Percentiles rank a stretch among this genome's conserved stretches.
These are phyloP conservation scores for Pseudocohnilembus persalinus DNA, from an alignment of 169 alveolate species.

Conservation along the genomic window DNA sequence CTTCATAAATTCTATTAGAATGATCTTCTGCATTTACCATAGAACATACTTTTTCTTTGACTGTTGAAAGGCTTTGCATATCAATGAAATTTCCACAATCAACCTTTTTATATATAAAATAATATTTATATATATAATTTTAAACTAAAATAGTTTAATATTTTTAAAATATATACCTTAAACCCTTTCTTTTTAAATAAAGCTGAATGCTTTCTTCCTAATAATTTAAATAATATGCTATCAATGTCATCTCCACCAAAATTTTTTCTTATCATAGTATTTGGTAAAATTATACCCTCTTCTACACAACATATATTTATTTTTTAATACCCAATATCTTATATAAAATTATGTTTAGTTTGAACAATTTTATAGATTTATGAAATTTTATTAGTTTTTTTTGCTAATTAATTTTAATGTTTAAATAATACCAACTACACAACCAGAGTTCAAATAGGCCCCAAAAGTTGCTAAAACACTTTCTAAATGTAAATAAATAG, in stretches of 20 bases:
- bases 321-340: constrained; percentile 67
- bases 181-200: constrained; percentile 34
- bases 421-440: constrained; percentile 49
- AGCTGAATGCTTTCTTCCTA: constrained; percentile 40
- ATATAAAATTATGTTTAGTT: too few species aligned
- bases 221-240: constrained; percentile 45
- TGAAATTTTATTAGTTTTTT: too few species aligned
- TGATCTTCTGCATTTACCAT: constrained; percentile 35
- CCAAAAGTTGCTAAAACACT: constrained; percentile 70
- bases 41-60: constrained; percentile 68
- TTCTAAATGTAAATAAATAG: constrained; percentile 69
- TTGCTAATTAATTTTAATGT: background rate
- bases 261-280: constrained; percentile 68
- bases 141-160: too few species aligned
- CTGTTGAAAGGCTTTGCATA: constrained; percentile 56
- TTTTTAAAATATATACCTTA: background rate
- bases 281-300: constrained; percentile 67
- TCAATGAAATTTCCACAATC: constrained; percentile 53
- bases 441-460: constrained; percentile 53
- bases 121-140: background rate
- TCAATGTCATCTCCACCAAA: constrained; percentile 71
- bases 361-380: background rate
- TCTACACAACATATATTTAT: constrained; percentile 68
- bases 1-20: constrained; percentile 29
- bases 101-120: constrained; percentile 44